A percentile compares a stretch with the other conserved stretches of the same genome.
Conservation (phyloP, 176 grass and related monocot genomes). For the Leersia perrieri region DNA sequence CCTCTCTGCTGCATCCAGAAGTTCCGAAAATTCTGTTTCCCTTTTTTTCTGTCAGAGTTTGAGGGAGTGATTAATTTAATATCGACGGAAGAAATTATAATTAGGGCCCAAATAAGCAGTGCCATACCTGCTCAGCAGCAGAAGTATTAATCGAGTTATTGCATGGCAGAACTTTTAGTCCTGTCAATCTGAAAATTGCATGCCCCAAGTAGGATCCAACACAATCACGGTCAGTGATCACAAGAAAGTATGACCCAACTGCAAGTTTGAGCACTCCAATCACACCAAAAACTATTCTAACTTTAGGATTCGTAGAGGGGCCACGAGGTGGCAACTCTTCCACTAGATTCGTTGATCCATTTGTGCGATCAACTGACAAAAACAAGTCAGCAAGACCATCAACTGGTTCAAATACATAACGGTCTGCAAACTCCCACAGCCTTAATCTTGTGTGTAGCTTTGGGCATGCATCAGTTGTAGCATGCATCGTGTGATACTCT, state of each 20-base stretch:
- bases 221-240: conserved; percentile 54
- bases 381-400: conserved; percentile 53
- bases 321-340: conserved; percentile 48
- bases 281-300: conserved; percentile 56
- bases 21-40: conserved; percentile 57
- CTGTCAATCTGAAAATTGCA: conserved; percentile 62
- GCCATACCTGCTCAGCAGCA: conserved; percentile 48
- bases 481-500: conserved; percentile 31
- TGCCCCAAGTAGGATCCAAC: conserved; percentile 66
- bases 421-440: conserved; percentile 66
- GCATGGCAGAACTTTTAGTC: conserved; percentile 57
- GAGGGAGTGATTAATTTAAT: not conserved
- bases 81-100: not conserved
- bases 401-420: conserved; percentile 67
- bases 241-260: conserved; percentile 53
- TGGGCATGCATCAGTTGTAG: not conserved
- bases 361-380: conserved; percentile 50
- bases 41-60: conserved; percentile 55
- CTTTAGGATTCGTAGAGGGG: conserved; percentile 33
- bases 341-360: conserved; percentile 57
- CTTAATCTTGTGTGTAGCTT: conserved; percentile 68
- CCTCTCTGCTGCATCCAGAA: conserved; percentile 58
- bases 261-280: conserved; percentile 68
- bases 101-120: not conserved
- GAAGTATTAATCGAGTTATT: conserved; percentile 43